Evolutionary conservation across 164 flowering plant genomes (phyloP).

Genomic region (Vitis rotundifolia): DNA sequence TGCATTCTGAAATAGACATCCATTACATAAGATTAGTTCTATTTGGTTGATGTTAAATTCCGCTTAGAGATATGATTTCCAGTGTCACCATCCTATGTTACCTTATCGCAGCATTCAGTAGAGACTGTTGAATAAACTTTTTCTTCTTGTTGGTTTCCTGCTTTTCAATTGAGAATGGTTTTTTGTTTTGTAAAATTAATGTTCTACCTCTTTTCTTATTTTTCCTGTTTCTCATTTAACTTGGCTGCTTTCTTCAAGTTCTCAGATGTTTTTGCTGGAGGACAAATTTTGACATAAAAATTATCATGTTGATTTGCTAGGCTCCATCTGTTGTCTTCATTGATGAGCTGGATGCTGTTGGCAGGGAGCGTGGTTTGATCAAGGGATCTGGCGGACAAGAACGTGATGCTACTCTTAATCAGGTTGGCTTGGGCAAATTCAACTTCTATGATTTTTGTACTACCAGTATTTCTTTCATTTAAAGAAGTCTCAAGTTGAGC

Average conservation of each 20-base stretch:
- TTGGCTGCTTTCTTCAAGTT: no score
- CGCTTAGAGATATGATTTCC: not conserved
- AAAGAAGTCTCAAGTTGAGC: not conserved
- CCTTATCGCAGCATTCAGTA: no score
- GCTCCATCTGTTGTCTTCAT: conserved; percentile 98
- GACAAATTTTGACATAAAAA: not conserved
- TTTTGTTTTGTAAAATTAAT: no score
- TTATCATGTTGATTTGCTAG: conserved; percentile 29
- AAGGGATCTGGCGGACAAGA: conserved; percentile 99
- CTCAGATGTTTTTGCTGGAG: not conserved
- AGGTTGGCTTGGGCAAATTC: conserved; percentile 46
- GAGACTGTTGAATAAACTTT: no score
- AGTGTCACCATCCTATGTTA: no score
- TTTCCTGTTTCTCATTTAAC: not conserved
- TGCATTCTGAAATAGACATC: not conserved
- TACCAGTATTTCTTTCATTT: not conserved
- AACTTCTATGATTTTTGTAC: not conserved
- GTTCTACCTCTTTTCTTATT: not conserved
- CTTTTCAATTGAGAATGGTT: no score
- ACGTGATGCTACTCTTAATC: conserved; percentile 99
- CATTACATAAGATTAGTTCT: not conserved
- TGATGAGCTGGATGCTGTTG: conserved; percentile 99
- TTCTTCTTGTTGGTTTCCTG: no score
- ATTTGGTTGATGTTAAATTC: not conserved
- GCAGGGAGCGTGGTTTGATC: conserved; percentile 92